These are phyloP conservation scores for Eucalyptus cloeziana DNA, from an alignment of 345 rosid genomes.

Conservation along the genomic window DNA sequence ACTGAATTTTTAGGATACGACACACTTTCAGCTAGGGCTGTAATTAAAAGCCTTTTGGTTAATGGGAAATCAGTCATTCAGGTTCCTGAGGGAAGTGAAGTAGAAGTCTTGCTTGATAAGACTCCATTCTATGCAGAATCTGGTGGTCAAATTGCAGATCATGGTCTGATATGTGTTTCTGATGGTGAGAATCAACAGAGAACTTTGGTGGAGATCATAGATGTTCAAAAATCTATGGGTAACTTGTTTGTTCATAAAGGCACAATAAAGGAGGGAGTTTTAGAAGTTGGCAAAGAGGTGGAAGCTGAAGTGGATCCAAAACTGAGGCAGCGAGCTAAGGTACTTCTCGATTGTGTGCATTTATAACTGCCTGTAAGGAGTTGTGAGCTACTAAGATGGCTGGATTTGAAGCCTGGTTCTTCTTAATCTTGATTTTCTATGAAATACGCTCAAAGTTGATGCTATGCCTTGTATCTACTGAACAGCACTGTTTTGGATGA, in stretches of 20 bases:
- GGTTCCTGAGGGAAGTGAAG: slow-evolving; percentile 78
- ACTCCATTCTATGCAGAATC: slow-evolving; percentile 97
- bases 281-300: slow-evolving; percentile 88
- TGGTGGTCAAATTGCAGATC: slow-evolving; percentile 93
- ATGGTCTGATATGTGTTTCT: slow-evolving; percentile 53
- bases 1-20: slow-evolving; percentile 84
- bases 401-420: not conserved
- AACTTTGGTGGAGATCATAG: slow-evolving; percentile 75
- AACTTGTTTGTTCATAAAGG: slow-evolving; percentile 82
- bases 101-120: slow-evolving; percentile 72
- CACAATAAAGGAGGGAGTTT: slow-evolving; percentile 50
- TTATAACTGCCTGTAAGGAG: not conserved
- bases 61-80: slow-evolving; percentile 71
- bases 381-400: not conserved
- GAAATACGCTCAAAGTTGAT: not conserved
- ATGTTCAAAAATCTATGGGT: slow-evolving; percentile 70
- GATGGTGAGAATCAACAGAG: slow-evolving; percentile 26
- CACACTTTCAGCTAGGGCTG: slow-evolving; percentile 58
- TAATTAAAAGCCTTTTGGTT: slow-evolving; percentile 64
- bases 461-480: not conserved
- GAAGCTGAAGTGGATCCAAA: slow-evolving; percentile 78
- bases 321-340: slow-evolving; percentile 80
- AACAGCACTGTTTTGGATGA: not conserved
- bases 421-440: not conserved
- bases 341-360: not conserved